Conservation (phyloP, 2,329 filamentous ascomycete species). For the Claviceps citrina region DNA sequence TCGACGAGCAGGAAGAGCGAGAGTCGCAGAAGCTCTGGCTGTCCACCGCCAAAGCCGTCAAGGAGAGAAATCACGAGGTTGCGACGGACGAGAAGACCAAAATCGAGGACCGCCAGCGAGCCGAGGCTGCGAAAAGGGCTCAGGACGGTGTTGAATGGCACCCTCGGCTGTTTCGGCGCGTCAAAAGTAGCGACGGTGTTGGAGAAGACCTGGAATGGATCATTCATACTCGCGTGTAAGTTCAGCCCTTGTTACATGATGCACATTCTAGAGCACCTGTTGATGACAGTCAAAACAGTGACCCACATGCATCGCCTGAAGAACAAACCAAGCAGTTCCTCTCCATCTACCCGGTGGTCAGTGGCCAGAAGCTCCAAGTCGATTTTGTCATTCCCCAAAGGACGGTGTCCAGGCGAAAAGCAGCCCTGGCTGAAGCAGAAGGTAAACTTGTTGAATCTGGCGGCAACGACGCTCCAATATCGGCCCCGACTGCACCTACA, state of each 20-base stretch:
- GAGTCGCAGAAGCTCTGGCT: slow-evolving; percentile 85
- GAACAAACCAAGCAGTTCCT: slow-evolving; percentile 70
- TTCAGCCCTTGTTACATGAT: slow-evolving; percentile 1
- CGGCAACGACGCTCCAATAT: slow-evolving; percentile 13
- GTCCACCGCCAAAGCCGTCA: slow-evolving; percentile 66
- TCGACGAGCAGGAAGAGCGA: slow-evolving; percentile 74
- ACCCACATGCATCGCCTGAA: slow-evolving; percentile 38
- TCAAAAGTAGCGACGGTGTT: slow-evolving; percentile 62
- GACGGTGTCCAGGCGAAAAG: slow-evolving; percentile 2
- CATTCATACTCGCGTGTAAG: slow-evolving; percentile 70
- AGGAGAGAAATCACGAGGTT: slow-evolving; percentile 67
- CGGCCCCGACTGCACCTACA: not conserved
- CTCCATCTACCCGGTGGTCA: slow-evolving; percentile 69
- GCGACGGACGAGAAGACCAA: slow-evolving; percentile 94
- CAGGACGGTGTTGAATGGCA: slow-evolving; percentile 76
- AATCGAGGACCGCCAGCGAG: slow-evolving; percentile 82
- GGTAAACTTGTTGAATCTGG: slow-evolving; percentile 43
- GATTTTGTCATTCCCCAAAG: slow-evolving; percentile 41
- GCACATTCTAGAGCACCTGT: slow-evolving; percentile 1
- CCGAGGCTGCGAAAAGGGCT: slow-evolving; percentile 66
- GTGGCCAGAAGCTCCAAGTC: slow-evolving; percentile 49
- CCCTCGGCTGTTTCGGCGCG: slow-evolving; percentile 67
- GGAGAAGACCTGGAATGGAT: slow-evolving; percentile 93
- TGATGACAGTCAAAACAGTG: slow-evolving; percentile 13
- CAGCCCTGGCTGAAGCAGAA: slow-evolving; percentile 8